Base-by-base conservation (phyloP, 148 eudicot species). In the Tetragonia tetragonoides region DNA sequence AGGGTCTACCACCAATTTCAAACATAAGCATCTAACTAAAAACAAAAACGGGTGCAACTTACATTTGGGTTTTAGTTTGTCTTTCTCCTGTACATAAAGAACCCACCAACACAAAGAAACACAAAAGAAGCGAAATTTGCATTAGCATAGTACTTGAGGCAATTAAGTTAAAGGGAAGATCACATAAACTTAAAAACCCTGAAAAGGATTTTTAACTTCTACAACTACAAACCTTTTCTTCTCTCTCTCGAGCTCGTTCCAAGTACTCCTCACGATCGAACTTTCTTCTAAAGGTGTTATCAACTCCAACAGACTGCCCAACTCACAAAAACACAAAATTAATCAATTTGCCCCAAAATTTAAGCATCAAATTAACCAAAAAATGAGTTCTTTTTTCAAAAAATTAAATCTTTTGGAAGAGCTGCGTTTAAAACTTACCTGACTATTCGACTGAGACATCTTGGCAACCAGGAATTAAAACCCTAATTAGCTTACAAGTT, bases 161-260 rank as follows among this genome's bases (percentile, higher is more conserved):
- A 75, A 75, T 49, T 23, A 12, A 75, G 42, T 61, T 68, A 6
- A 10, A 24, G n/a, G 10, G 57, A 12, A 77, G 34, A 39, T 53
- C 10, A 63, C 0, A n/a, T 6, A 23, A 73, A 80, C 67, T 46
- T 53, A 15, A 16, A 54, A 72, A 3, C 24, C 63, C 38, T 7
- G 10, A 72, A 54, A 17, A 12, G 8, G 18, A 1, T 6, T 28
- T 51, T 53, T 3, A 0, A 28, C 1, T 28, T 28, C 34, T 39
- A 10, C 0, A 3, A 23, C 17, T 12, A 51, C 42, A 51, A 54
- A 90, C 98, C 93, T 88, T 89, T 73, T 89, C 91, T 85, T 95
- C 99, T n/a, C 99, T 97, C 75, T 86, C 88, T 1, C 97, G 93
- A 83, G 99, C 99, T 39, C 97, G 89, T 81, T 95, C 89, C 64